These are phyloP conservation scores for Stenocarpella maydis DNA, from an alignment of 2,329 filamentous ascomycete species.

Conservation along the genomic window DNA sequence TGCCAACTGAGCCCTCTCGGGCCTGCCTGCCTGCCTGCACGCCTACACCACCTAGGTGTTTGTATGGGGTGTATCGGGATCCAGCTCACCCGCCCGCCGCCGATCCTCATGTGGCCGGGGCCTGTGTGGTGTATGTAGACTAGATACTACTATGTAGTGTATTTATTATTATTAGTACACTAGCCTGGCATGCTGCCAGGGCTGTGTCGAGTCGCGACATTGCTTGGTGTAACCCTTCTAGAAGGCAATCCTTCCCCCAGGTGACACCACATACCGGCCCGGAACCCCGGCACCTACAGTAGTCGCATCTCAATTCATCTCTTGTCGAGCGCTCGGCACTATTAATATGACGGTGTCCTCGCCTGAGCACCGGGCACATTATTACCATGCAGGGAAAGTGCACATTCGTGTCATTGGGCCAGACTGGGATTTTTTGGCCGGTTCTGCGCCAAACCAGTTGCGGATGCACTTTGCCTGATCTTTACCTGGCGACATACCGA, in stretches of 20 bases:
- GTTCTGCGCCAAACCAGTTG: neutral
- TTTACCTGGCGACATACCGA: neutral
- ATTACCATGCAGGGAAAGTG: neutral
- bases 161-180: too few relatives aligned
- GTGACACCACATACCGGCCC: conserved; percentile 1
- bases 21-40: neutral
- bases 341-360: neutral
- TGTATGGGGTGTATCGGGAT: neutral
- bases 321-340: conserved; percentile 5
- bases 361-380: neutral
- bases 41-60: too few relatives aligned
- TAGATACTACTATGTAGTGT: too few relatives aligned
- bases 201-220: neutral
- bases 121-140: too few relatives aligned
- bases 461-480: neutral
- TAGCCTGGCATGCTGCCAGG: neutral
- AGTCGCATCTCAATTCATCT: conserved; percentile 5
- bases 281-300: neutral
- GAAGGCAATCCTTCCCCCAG: neutral
- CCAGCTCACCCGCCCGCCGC: conserved; percentile 1
- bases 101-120: conserved; percentile 19
- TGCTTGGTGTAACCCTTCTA: conserved; percentile 11
- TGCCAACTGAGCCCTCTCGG: too few relatives aligned
- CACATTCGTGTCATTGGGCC: neutral
- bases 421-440: neutral